These are phyloP conservation scores for Stagonosporopsis rhizophila DNA, from an alignment of 2,329 filamentous ascomycete species.

Conservation along the genomic window DNA sequence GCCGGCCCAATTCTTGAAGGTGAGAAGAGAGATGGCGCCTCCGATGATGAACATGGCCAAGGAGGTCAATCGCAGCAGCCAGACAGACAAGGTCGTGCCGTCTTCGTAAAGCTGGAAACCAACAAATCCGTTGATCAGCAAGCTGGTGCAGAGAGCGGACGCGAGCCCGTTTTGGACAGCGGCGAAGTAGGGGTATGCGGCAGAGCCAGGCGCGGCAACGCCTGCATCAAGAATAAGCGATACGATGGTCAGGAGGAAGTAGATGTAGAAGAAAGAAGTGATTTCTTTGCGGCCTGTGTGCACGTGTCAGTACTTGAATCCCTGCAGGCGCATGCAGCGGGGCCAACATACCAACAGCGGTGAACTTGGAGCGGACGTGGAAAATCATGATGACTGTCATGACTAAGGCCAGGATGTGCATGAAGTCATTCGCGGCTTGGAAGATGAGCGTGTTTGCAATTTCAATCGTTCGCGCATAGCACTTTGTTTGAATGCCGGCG, in stretches of 20 bases:
- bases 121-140: slow-evolving; percentile 97
- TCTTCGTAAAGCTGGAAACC: slow-evolving; percentile 99
- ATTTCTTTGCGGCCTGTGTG: slow-evolving; percentile 69
- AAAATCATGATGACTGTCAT: slow-evolving; percentile 99
- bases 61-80: slow-evolving; percentile 84
- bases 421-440: slow-evolving; percentile 85
- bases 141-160: slow-evolving; percentile 84
- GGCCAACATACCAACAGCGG: slow-evolving; percentile 80
- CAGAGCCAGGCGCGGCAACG: slow-evolving; percentile 82
- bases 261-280: slow-evolving; percentile 95
- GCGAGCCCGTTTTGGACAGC: slow-evolving; percentile 84
- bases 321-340: slow-evolving; percentile 60
- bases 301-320: slow-evolving; percentile 23
- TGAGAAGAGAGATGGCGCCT: slow-evolving; percentile 86
- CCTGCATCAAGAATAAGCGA: slow-evolving; percentile 93
- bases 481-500: slow-evolving; percentile 84
- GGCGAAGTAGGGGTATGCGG: slow-evolving; percentile 88
- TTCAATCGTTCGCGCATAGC: slow-evolving; percentile 94
- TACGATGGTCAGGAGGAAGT: slow-evolving; percentile 86
- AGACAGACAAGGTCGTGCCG: slow-evolving; percentile 89
- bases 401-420: slow-evolving; percentile 86
- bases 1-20: slow-evolving; percentile 91
- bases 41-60: slow-evolving; percentile 83
- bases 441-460: slow-evolving; percentile 99
- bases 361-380: slow-evolving; percentile 96